Percentiles rank a stretch among this genome's conserved stretches.
These are phyloP conservation scores for Albatrellus ellisii DNA, from an alignment of 768 basidiomycete species.

Conservation along the genomic window DNA sequence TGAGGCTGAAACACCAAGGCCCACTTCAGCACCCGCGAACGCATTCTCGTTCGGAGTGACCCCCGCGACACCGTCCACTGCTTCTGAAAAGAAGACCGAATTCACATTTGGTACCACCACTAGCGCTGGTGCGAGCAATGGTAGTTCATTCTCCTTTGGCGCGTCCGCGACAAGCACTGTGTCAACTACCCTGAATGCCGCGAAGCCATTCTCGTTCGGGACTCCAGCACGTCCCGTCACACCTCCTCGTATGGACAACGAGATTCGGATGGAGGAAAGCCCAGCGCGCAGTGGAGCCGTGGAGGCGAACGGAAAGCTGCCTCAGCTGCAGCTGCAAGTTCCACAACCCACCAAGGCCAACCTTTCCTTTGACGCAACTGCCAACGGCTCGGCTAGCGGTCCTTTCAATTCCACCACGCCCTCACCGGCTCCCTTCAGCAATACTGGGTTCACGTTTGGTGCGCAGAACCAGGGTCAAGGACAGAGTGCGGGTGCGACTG, in stretches of 20 bases:
- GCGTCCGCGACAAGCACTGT: conserved; percentile 16
- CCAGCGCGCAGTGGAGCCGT: conserved; percentile 41
- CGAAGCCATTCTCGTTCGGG: conserved; percentile 45
- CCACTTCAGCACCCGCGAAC: too few species aligned
- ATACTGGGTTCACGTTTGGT: conserved; percentile 29
- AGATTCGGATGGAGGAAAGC: conserved; percentile 74
- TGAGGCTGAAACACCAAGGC: too few species aligned
- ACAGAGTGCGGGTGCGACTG: conserved; percentile 29
- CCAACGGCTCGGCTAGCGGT: conserved; percentile 6
- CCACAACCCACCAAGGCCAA: conserved; percentile 6
- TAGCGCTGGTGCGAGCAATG: background rate
- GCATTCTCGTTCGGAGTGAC: conserved; percentile 11
- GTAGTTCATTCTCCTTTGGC: conserved; percentile 34
- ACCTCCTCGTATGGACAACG: conserved; percentile 53
- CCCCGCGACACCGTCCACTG: conserved; percentile 9
- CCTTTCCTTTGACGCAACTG: conserved; percentile 5
- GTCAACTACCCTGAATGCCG: conserved; percentile 14
- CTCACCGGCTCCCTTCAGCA: conserved; percentile 9
- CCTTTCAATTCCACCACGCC: conserved; percentile 7
- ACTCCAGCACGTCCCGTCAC: conserved; percentile 39
- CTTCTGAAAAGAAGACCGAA: conserved; percentile 3
- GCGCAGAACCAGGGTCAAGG: conserved; percentile 16
- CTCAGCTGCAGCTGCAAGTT: conserved; percentile 10
- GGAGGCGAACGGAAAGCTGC: conserved; percentile 22
- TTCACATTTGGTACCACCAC: conserved; percentile 9